These are phyloP conservation scores for Cyclocybe aegerita DNA, from an alignment of 768 basidiomycete genomes.

Conservation along the genomic window DNA sequence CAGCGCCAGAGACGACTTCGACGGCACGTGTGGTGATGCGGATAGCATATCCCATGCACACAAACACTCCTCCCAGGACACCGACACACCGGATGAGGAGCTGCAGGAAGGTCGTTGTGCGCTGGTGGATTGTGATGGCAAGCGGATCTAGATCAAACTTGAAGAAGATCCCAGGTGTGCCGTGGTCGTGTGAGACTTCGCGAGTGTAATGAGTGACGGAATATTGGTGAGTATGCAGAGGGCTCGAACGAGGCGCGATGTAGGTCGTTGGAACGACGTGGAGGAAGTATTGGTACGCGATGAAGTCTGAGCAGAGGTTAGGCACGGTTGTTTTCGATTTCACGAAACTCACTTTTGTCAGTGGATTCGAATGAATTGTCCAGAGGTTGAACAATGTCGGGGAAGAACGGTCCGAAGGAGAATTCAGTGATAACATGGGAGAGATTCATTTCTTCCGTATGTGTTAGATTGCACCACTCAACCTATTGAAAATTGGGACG, in stretches of 20 bases:
- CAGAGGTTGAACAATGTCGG: conserved; percentile 91
- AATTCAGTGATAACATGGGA: conserved; percentile 97
- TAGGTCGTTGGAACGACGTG: conserved; percentile 96
- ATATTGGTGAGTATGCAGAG: conserved; percentile 82
- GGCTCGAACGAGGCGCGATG: conserved; percentile 64
- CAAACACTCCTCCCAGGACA: conserved; percentile 92
- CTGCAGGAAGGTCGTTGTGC: conserved; percentile 80
- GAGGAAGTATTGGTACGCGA: conserved; percentile 93
- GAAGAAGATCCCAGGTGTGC: conserved; percentile 96
- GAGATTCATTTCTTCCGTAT: conserved; percentile 82
- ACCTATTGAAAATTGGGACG: conserved; percentile 25
- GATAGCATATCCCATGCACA: conserved; percentile 78
- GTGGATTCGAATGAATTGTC: conserved; percentile 83
- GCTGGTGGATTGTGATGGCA: conserved; percentile 80
- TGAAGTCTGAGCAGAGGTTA: conserved; percentile 55
- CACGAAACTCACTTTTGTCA: conserved; percentile 50
- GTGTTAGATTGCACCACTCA: background rate
- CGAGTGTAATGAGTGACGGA: conserved; percentile 92
- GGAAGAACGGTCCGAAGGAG: conserved; percentile 95
- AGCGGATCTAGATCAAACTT: conserved; percentile 96
- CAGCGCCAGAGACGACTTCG: conserved; percentile 60
- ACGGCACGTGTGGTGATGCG: conserved; percentile 64
- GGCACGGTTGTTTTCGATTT: conserved; percentile 3
- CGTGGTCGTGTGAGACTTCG: conserved; percentile 67
- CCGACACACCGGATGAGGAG: conserved; percentile 85